Evolutionary conservation across 2,329 filamentous ascomycete genomes (phyloP).

Genomic region (Nectriaceae sp.): DNA sequence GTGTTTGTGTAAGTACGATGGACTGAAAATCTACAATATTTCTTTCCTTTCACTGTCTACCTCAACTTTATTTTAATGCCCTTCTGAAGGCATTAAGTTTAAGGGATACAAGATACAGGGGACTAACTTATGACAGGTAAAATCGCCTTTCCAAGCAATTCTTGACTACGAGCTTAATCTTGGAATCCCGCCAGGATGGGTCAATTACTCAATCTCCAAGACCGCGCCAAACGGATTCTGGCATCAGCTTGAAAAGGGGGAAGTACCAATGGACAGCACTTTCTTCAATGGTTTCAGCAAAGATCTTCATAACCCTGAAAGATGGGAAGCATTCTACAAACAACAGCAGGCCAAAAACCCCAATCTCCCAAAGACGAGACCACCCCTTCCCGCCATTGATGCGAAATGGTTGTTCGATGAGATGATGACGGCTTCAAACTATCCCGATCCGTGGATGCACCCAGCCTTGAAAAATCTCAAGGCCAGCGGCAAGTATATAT

Average conservation of each 20-base stretch:
- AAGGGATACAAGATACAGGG: not conserved
- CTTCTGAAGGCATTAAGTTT: too few relatives aligned
- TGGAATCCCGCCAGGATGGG: slow-evolving; percentile 81
- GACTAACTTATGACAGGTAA: slow-evolving; percentile 58
- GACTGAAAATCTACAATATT: not conserved
- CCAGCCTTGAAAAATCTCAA: slow-evolving; percentile 75
- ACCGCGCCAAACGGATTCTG: slow-evolving; percentile 79
- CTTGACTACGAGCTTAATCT: slow-evolving; percentile 81
- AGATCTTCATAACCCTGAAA: slow-evolving; percentile 66
- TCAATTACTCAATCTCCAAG: slow-evolving; percentile 86
- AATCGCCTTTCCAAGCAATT: slow-evolving; percentile 91
- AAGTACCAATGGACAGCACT: slow-evolving; percentile 69
- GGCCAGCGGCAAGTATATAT: slow-evolving; percentile 63
- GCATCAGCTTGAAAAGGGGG: slow-evolving; percentile 85
- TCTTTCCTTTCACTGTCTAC: not conserved
- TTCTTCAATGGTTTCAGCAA: slow-evolving; percentile 78
- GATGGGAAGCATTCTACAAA: slow-evolving; percentile 70
- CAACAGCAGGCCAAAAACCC: slow-evolving; percentile 45
- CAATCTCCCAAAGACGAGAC: slow-evolving; percentile 43
- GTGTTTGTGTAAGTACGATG: slow-evolving; percentile 83
- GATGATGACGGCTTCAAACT: slow-evolving; percentile 78
- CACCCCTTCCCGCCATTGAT: slow-evolving; percentile 72
- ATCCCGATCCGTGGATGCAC: slow-evolving; percentile 84
- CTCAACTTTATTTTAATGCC: not conserved
- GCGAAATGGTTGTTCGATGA: slow-evolving; percentile 80